Percentiles rank a stretch among this genome's conserved stretches.
phyloP scores from a whole-genome alignment of 1,284 basidiomycete genomes.

The Marasmius tenuissimus region DNA sequence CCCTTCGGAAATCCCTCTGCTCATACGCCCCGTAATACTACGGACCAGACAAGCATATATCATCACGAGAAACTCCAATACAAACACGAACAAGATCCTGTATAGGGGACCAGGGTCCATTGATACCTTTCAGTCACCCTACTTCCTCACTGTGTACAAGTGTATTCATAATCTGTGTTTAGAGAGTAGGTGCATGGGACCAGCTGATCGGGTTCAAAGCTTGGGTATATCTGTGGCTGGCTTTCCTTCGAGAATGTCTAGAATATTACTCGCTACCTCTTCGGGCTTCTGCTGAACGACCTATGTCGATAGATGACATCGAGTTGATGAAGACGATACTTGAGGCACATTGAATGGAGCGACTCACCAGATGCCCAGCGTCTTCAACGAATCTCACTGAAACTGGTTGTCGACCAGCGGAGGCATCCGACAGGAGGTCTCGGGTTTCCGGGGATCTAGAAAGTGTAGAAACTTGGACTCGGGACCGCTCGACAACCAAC shows the following conservation, averaged over 20 bases:
- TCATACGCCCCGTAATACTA: too few species aligned
- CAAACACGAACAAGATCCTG: too few species aligned
- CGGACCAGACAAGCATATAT: too few species aligned
- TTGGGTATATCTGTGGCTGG: background rate
- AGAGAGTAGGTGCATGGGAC: too few species aligned
- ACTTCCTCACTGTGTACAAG: too few species aligned
- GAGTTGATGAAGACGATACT: background rate
- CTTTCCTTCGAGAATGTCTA: slow-evolving; percentile 6
- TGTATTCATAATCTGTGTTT: too few species aligned
- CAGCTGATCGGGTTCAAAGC: too few species aligned
- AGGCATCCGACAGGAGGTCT: slow-evolving; percentile 6
- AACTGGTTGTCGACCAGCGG: slow-evolving; percentile 10
- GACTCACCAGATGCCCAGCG: slow-evolving; percentile 16
- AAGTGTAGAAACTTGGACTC: background rate
- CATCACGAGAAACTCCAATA: too few species aligned
- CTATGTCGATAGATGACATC: background rate
- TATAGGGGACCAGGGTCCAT: too few species aligned
- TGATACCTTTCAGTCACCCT: too few species aligned
- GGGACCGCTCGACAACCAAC: background rate
- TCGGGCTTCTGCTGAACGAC: slow-evolving; percentile 16
- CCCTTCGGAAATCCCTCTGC: too few species aligned
- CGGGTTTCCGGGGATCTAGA: slow-evolving; percentile 7
- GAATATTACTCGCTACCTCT: slow-evolving; percentile 9
- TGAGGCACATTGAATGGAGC: background rate
- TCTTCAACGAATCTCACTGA: slow-evolving; percentile 16